Conservation (phyloP, 192 early-diverging fungal genomes). For the Cladochytrium replicatum region DNA sequence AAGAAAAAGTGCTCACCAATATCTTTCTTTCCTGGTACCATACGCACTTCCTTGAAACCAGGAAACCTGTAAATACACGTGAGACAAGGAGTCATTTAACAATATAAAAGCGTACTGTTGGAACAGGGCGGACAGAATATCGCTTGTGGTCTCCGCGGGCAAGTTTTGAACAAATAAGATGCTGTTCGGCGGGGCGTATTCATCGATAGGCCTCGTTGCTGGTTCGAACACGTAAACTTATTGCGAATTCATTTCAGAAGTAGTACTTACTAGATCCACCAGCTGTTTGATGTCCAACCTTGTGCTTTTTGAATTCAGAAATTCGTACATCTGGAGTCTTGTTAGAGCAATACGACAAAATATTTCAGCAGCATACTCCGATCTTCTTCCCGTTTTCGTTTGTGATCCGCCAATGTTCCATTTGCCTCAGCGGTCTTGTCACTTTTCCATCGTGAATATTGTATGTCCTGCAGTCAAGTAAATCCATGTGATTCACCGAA, state of each 20-base stretch:
- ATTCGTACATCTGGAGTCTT: slow-evolving; percentile 1
- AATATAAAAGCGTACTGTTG: slow-evolving; percentile 45
- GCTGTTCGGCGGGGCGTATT: slow-evolving; percentile 77
- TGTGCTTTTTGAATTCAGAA: slow-evolving; percentile 13
- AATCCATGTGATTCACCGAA: too few species aligned
- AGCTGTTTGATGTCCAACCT: too few species aligned
- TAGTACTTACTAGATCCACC: slow-evolving; percentile 8
- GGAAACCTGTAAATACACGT: slow-evolving; percentile 35
- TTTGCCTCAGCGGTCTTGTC: slow-evolving; percentile 53
- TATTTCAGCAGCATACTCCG: slow-evolving; percentile 8
- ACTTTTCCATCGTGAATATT: slow-evolving; percentile 34
- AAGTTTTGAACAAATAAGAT: slow-evolving; percentile 91
- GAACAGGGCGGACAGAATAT: slow-evolving; percentile 58
- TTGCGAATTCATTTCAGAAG: slow-evolving; percentile 1
- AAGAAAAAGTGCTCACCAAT: slow-evolving; percentile 37
- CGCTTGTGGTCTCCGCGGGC: slow-evolving; percentile 57
- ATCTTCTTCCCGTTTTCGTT: slow-evolving; percentile 41
- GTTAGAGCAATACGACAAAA: too few species aligned
- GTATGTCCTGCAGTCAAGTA: slow-evolving; percentile 35
- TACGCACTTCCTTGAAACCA: slow-evolving; percentile 93
- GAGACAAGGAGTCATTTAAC: too few species aligned
- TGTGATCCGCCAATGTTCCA: slow-evolving; percentile 58
- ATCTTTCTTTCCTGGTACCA: slow-evolving; percentile 79
- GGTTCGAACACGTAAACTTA: neutral
- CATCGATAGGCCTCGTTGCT: slow-evolving; percentile 40